These are phyloP conservation scores for Hymenoscyphus scutula DNA, from an alignment of 2,329 filamentous ascomycete species.

Conservation along the genomic window DNA sequence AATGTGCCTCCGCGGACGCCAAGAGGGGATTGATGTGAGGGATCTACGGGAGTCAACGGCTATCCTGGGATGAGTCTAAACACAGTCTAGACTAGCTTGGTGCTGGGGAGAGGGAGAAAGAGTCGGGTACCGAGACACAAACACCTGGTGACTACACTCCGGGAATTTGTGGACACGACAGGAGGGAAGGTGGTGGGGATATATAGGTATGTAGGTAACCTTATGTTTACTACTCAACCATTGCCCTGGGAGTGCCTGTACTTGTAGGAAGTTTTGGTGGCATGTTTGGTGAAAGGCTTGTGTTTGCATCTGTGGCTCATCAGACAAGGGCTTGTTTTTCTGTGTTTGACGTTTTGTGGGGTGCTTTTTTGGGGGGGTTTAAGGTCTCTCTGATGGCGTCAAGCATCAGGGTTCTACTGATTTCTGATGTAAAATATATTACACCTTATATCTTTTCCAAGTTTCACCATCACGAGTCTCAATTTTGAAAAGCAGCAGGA, in stretches of 20 bases:
- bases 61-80: neutral
- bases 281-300: neutral
- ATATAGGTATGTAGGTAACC: neutral
- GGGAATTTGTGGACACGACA: neutral
- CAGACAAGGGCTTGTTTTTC: neutral
- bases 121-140: neutral
- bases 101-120: neutral
- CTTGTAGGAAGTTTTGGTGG: neutral
- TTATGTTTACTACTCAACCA: neutral
- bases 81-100: neutral
- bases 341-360: constrained; percentile 1
- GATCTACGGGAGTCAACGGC: neutral
- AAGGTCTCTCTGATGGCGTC: neutral
- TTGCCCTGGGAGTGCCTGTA: neutral
- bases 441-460: neutral
- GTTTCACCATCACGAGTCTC: neutral
- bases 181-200: neutral
- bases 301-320: neutral
- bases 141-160: neutral
- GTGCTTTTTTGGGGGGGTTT: neutral
- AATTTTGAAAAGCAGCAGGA: neutral
- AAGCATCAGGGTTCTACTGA: neutral
- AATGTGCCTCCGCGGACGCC: neutral
- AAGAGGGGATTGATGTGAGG: neutral
- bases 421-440: neutral